These are phyloP conservation scores for Penicillium goetzii DNA, from an alignment of 495 filamentous ascomycete species.

Conservation along the genomic window DNA sequence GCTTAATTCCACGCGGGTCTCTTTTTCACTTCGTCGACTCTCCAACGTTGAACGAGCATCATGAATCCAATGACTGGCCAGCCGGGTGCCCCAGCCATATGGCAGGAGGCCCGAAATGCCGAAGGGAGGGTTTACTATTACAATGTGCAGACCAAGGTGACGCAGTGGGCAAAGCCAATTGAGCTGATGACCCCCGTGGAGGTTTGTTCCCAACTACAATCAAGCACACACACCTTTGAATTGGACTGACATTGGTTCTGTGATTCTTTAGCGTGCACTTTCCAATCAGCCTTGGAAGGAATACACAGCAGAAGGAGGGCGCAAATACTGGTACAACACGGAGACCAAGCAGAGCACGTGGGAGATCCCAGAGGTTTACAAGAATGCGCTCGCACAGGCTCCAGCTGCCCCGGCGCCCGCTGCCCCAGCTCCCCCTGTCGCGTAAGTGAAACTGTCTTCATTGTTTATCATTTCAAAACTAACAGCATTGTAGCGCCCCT, in stretches of 20 bases:
- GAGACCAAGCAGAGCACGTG: constrained; percentile 91
- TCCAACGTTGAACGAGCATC: constrained; percentile 17
- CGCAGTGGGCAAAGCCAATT: constrained; percentile 91
- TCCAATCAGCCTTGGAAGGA: constrained; percentile 90
- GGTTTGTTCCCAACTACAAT: constrained; percentile 53
- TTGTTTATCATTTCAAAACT: constrained; percentile 20
- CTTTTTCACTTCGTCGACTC: constrained; percentile 26
- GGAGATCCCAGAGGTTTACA: constrained; percentile 90
- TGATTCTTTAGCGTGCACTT: constrained; percentile 68
- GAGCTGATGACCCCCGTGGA: constrained; percentile 87
- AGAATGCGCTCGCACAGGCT: constrained; percentile 65
- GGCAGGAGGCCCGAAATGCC: constrained; percentile 81
- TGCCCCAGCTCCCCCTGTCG: constrained; percentile 50
- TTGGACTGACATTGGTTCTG: constrained; percentile 17
- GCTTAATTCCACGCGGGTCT: constrained; percentile 26
- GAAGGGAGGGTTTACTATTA: constrained; percentile 95
- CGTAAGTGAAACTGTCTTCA: constrained; percentile 53
- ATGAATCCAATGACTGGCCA: constrained; percentile 70
- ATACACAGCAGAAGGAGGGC: constrained; percentile 81
- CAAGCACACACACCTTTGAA: constrained; percentile 4
- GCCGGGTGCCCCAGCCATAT: constrained; percentile 59
- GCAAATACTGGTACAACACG: constrained; percentile 92
- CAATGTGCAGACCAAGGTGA: constrained; percentile 82
- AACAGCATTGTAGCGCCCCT: constrained; percentile 54
- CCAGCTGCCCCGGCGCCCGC: constrained; percentile 32